Evolutionary conservation across 1,284 basidiomycete genomes (phyloP), one percentile per base, ranked within the genome.

Genomic region (Gymnopus androsaceus): DNA sequence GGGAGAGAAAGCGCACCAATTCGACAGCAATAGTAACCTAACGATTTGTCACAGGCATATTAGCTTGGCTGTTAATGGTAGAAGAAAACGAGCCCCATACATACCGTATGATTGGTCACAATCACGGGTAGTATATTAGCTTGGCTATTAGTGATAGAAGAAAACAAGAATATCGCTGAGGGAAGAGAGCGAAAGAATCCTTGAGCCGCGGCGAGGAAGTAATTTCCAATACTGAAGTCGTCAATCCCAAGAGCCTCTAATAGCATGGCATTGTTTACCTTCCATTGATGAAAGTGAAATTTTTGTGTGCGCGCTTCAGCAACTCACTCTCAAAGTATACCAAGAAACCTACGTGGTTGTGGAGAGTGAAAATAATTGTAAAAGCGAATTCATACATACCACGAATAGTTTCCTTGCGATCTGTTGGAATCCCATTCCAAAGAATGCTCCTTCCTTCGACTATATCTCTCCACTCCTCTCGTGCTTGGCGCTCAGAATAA

Each of bases 11-110:
- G 71, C 86, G 72, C 27, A 92, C 92, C 57, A 98, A 78, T 69
- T 95, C 88, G 6, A 90, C 95, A n/a, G 95, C 94, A 60, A 99
- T 96, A 3, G 94, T 98, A n/a, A 95, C 93, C 0, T 92, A 95
- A 70, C 95, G 94, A 70, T 95, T 97, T 2, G 96, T 98, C 48
- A 97, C 88, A 64, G 98, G 75, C 51, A 94, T 91, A 61, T 84
- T 82, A 15, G 89, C 90, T 82, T 91, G 67, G 62, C 89, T 90
- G 64, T 87, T 91, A 0, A 95, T 95, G 55, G 98, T 90, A 0
- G 93, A 92, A 19, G 94, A 90, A 69, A 99, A 98, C 37, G 98
- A 76, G 71, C n/a, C n/a, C n/a, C n/a, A n/a, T n/a, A n/a, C n/a
- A n/a, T n/a, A 95, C 93, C 0, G 92, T 95, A 70, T 95, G 94